These are phyloP conservation scores for Neostapfia colusana DNA, from an alignment of 176 grass and related monocot genomes.

Conservation along the genomic window DNA sequence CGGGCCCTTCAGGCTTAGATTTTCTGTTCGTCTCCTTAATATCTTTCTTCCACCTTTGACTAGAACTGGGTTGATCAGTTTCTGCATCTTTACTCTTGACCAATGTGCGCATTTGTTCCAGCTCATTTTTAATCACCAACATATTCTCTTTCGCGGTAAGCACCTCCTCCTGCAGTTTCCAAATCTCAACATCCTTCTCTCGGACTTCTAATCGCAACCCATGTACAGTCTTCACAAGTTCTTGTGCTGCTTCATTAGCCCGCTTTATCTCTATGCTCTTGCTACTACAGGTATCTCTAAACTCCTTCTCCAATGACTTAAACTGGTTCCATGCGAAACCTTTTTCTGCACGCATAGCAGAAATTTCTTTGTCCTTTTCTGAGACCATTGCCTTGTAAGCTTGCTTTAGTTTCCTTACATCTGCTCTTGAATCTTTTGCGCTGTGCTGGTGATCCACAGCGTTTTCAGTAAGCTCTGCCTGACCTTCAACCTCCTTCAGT, in stretches of 20 bases:
- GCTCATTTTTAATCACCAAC: constrained; percentile 34
- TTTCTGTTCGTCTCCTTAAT: constrained; percentile 21
- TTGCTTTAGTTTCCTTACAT: constrained; percentile 50
- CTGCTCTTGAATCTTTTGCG: constrained; percentile 25
- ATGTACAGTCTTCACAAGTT: constrained; percentile 36
- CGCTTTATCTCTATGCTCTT: constrained; percentile 41
- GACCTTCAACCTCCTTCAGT: constrained; percentile 34
- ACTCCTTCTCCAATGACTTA: constrained; percentile 63
- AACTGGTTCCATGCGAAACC: constrained; percentile 66
- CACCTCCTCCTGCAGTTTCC: constrained; percentile 37
- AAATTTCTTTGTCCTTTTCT: constrained; percentile 52
- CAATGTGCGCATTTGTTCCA: constrained; percentile 35
- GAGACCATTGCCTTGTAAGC: constrained; percentile 46
- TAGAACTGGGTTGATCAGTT: constrained; percentile 10
- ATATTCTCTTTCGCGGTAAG: constrained; percentile 37
- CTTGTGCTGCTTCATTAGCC: constrained; percentile 53
- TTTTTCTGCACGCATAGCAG: constrained; percentile 43
- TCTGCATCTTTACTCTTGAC: constrained; percentile 39
- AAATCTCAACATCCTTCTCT: constrained; percentile 46
- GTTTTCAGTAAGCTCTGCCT: constrained; percentile 8
- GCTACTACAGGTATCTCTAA: constrained; percentile 12
- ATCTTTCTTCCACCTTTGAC: constrained; percentile 31
- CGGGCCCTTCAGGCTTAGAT: constrained; percentile 30
- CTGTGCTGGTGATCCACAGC: constrained; percentile 5
- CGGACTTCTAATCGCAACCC: constrained; percentile 27